Percentiles rank a stretch among this genome's conserved stretches.
Conservation (phyloP, 805 yeast genomes). For the Candida morakotiae region DNA sequence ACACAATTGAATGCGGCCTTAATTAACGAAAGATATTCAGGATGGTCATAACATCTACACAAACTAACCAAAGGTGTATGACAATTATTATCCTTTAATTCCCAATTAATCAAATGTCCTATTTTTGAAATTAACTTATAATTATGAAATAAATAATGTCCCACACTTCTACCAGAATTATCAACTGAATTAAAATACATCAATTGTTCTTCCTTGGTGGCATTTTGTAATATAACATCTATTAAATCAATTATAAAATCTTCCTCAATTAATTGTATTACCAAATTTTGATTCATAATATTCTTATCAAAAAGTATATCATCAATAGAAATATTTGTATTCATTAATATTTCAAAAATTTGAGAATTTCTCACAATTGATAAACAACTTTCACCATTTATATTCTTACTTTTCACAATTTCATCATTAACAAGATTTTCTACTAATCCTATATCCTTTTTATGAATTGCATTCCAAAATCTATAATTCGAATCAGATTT, state of each 20-base stretch:
- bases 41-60: slow-evolving; percentile 78
- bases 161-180: slow-evolving; percentile 53
- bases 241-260: slow-evolving; percentile 39
- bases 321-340: slow-evolving; percentile 55
- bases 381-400: slow-evolving; percentile 68
- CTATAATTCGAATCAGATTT: slow-evolving; percentile 45
- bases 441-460: slow-evolving; percentile 19
- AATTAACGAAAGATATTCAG: slow-evolving; percentile 51
- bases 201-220: slow-evolving; percentile 43
- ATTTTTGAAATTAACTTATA: slow-evolving; percentile 45
- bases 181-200: slow-evolving; percentile 52
- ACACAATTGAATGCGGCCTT: slow-evolving; percentile 42
- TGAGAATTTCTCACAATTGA: slow-evolving; percentile 54
- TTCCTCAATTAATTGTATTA: slow-evolving; percentile 61
- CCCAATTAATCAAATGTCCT: slow-evolving; percentile 70
- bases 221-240: slow-evolving; percentile 35
- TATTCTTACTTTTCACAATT: slow-evolving; percentile 19
- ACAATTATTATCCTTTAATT: slow-evolving; percentile 52
- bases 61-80: slow-evolving; percentile 78
- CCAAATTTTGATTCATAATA: slow-evolving; percentile 46
- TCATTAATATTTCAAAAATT: slow-evolving; percentile 39
- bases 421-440: slow-evolving; percentile 10
- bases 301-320: slow-evolving; percentile 65
- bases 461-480: slow-evolving; percentile 51
- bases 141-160: slow-evolving; percentile 68